Evolutionary conservation across 2,329 filamentous ascomycete species (phyloP).

Genomic region (Fusarium sublunatum): DNA sequence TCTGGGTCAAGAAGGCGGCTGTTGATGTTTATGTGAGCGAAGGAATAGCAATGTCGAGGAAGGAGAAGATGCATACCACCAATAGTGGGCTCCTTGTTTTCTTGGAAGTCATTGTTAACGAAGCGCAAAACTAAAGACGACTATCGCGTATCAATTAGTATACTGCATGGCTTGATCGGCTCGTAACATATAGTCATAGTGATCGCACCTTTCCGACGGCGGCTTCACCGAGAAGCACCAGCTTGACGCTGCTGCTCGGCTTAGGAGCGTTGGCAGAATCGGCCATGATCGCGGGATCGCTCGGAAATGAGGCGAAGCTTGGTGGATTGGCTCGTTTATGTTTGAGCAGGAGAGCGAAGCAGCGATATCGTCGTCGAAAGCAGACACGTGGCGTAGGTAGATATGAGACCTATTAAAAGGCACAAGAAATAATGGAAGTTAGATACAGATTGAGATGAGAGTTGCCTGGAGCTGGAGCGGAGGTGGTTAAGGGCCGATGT

Average conservation of each 20-base stretch:
- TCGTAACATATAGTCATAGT: constrained; percentile 1
- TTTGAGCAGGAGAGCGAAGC: constrained; percentile 6
- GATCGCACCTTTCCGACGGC: constrained; percentile 91
- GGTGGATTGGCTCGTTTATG: constrained; percentile 9
- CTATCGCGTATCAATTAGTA: constrained; percentile 60
- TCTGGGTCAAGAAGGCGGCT: constrained; percentile 99
- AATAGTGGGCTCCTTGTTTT: constrained; percentile 99
- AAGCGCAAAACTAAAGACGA: constrained; percentile 97
- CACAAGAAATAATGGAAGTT: constrained; percentile 7
- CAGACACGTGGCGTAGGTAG: constrained; percentile 21
- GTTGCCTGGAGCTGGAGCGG: constrained; percentile 37
- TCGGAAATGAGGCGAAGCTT: constrained; percentile 31
- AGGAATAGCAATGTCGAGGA: background rate
- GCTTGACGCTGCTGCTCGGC: constrained; percentile 99
- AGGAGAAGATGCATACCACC: constrained; percentile 73
- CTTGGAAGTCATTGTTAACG: constrained; percentile 99
- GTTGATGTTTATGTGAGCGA: constrained; percentile 31
- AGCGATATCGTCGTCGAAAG: constrained; percentile 7
- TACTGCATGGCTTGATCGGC: background rate
- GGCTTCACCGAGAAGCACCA: constrained; percentile 95
- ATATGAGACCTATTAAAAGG: constrained; percentile 3
- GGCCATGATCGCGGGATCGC: constrained; percentile 50
- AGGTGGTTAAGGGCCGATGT: constrained; percentile 39
- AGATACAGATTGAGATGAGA: constrained; percentile 13
- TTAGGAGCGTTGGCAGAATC: constrained; percentile 76